Conservation (phyloP, 1,284 basidiomycete species). For the Heterobasidion parviporum region DNA sequence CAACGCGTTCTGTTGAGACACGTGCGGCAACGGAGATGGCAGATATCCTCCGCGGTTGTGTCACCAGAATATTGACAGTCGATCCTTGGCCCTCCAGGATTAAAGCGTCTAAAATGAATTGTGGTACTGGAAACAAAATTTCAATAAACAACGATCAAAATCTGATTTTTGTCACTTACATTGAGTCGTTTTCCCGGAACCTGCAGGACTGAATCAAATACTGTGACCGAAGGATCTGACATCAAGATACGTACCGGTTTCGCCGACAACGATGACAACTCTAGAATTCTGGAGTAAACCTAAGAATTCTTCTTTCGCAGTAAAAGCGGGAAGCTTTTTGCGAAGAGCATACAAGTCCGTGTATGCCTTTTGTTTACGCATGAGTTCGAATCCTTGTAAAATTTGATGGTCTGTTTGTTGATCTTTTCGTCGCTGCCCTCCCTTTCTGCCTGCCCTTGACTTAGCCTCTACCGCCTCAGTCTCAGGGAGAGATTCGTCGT, state of each 20-base stretch:
- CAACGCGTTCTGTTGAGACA: slow-evolving; percentile 79
- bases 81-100: slow-evolving; percentile 60
- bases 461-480: background rate
- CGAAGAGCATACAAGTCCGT: slow-evolving; percentile 48
- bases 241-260: slow-evolving; percentile 47
- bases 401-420: slow-evolving; percentile 44
- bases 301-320: slow-evolving; percentile 59
- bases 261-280: slow-evolving; percentile 79
- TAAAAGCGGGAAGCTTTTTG: slow-evolving; percentile 70
- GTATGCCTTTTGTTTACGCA: slow-evolving; percentile 45
- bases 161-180: slow-evolving; percentile 28
- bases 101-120: slow-evolving; percentile 83
- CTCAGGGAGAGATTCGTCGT: background rate
- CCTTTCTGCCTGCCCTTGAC: slow-evolving; percentile 9
- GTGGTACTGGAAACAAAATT: slow-evolving; percentile 54
- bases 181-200: slow-evolving; percentile 88
- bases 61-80: slow-evolving; percentile 75
- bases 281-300: slow-evolving; percentile 49
- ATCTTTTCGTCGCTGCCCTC: slow-evolving; percentile 24
- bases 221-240: background rate
- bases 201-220: slow-evolving; percentile 23
- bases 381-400: slow-evolving; percentile 43
- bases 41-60: slow-evolving; percentile 86
- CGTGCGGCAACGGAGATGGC: slow-evolving; percentile 87
- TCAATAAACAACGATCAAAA: background rate